phyloP scores from a whole-genome alignment of 495 filamentous ascomycete species.

The Penicillium odoratum region DNA sequence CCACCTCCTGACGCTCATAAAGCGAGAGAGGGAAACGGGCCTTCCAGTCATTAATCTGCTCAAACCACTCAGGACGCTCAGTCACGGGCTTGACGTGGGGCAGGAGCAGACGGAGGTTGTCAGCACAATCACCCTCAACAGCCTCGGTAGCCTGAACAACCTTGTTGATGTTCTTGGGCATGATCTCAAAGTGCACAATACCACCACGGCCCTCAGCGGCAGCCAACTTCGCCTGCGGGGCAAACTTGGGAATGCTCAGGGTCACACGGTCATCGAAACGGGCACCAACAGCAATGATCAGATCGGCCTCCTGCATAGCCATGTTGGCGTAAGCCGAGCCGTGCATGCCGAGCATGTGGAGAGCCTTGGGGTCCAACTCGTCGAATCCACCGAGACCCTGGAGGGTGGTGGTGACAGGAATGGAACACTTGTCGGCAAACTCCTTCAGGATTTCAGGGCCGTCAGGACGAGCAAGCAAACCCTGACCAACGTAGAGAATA shows the following conservation, averaged over 20 bases:
- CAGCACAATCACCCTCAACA: constrained; percentile 59
- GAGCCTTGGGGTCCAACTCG: constrained; percentile 57
- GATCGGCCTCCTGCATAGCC: constrained; percentile 64
- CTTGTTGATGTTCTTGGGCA: constrained; percentile 68
- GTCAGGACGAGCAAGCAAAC: constrained; percentile 51
- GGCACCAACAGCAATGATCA: constrained; percentile 63
- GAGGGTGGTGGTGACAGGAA: constrained; percentile 64
- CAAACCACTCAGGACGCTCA: constrained; percentile 80
- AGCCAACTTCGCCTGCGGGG: constrained; percentile 55
- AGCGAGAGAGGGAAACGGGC: constrained; percentile 71
- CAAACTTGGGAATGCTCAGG: constrained; percentile 53
- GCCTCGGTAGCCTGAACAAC: constrained; percentile 63
- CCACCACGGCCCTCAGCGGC: constrained; percentile 59
- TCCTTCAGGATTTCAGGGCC: constrained; percentile 57
- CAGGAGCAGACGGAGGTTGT: constrained; percentile 70
- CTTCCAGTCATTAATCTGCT: constrained; percentile 89
- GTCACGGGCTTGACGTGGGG: constrained; percentile 63
- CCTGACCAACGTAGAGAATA: constrained; percentile 62
- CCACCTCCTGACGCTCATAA: constrained; percentile 69
- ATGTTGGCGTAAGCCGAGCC: constrained; percentile 66
- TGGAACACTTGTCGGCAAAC: constrained; percentile 55
- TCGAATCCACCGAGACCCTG: constrained; percentile 66
- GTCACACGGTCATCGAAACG: constrained; percentile 66
- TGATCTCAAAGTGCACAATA: constrained; percentile 66
- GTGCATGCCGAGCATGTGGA: constrained; percentile 69